Percentiles rank a stretch among this genome's conserved stretches.
Evolutionary conservation across 805 yeast species (phyloP).

Genomic region (Lipomyces lipofer): DNA sequence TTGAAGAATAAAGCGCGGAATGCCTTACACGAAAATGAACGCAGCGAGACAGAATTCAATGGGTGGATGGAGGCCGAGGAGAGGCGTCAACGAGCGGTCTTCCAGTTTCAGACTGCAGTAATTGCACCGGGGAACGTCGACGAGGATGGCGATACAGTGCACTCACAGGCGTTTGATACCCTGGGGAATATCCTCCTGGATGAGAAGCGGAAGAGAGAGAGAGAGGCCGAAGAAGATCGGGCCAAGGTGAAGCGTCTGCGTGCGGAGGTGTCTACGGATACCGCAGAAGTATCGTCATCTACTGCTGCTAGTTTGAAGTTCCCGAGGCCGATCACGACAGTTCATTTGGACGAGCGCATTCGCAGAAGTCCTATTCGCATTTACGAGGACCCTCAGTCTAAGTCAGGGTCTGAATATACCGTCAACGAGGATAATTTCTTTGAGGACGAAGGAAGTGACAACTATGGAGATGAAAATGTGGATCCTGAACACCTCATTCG

Average conservation of each 20-base stretch:
- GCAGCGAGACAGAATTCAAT: slow-evolving; percentile 18
- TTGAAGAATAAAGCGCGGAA: slow-evolving; percentile 15
- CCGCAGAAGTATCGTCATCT: neutral
- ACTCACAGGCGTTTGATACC: slow-evolving; percentile 21
- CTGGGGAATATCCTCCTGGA: slow-evolving; percentile 14
- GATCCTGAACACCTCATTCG: slow-evolving; percentile 1
- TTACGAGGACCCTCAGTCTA: slow-evolving; percentile 17
- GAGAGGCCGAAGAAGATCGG: slow-evolving; percentile 1
- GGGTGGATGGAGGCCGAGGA: slow-evolving; percentile 20
- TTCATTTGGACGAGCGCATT: neutral
- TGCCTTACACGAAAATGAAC: slow-evolving; percentile 22
- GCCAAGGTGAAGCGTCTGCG: slow-evolving; percentile 9
- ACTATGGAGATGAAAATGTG: slow-evolving; percentile 15
- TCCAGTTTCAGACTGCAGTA: slow-evolving; percentile 17
- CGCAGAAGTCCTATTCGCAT: slow-evolving; percentile 8
- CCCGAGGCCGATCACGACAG: neutral
- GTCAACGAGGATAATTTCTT: too few species aligned
- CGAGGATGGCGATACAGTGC: slow-evolving; percentile 15
- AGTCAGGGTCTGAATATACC: slow-evolving; percentile 20
- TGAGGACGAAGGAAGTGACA: slow-evolving; percentile 13
- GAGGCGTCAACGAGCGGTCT: slow-evolving; percentile 12
- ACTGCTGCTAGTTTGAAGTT: neutral
- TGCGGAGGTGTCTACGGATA: neutral
- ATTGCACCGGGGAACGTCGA: slow-evolving; percentile 1
- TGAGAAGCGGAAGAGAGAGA: slow-evolving; percentile 19